These are phyloP conservation scores for Medicago truncatula DNA, from an alignment of 306 rosid species.

Conservation along the genomic window MtrunA17r5.0-ANR NC_053043.1:36258501-36259000, in stretches of 20 bases:
- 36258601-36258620: background rate
- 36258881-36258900: background rate
- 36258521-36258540: background rate
- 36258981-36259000: background rate
- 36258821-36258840: background rate
- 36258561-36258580: no score
- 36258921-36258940: conserved; percentile 9
- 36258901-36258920: background rate
- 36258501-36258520: no score
- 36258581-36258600: background rate
- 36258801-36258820: background rate
- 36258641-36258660: no score
- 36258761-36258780: background rate
- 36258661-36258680: no score
- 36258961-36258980: background rate
- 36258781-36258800: background rate
- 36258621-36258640: background rate
- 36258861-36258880: conserved; percentile 3
- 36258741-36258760: no score
- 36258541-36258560: conserved; percentile 6
- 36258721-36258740: background rate
- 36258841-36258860: background rate
- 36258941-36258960: background rate
- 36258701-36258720: no score
- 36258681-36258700: no score